phyloP scores from a whole-genome alignment of 305 asterid genomes.

The Fraxinus albicans region DNA sequence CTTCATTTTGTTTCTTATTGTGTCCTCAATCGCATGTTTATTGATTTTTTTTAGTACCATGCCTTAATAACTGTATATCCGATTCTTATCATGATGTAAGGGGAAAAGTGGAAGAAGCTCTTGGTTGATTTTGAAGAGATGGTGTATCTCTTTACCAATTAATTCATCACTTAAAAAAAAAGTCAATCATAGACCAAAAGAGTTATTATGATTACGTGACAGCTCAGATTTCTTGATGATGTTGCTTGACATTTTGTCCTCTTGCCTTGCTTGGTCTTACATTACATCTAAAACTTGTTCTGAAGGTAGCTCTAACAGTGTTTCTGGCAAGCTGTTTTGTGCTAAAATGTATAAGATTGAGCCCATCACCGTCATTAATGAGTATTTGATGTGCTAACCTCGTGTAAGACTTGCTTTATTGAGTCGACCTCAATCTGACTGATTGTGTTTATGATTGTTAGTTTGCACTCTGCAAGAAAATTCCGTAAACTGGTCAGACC shows the following conservation, averaged over 20 bases:
- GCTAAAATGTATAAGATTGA: neutral
- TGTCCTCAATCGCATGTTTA: neutral
- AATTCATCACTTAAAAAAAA: neutral
- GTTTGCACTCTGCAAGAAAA: slow-evolving; percentile 6
- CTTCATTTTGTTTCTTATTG: slow-evolving; percentile 8
- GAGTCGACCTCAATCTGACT: neutral
- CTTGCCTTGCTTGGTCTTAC: neutral
- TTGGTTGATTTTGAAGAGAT: neutral
- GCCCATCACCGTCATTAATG: neutral
- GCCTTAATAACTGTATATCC: neutral
- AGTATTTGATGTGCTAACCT: neutral
- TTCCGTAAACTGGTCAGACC: neutral
- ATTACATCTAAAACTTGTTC: neutral
- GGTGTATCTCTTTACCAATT: neutral
- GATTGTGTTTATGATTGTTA: neutral
- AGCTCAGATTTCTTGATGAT: neutral
- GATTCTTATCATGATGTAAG: neutral
- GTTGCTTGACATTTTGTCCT: neutral
- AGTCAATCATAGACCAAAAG: neutral
- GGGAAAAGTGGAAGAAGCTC: neutral
- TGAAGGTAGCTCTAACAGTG: neutral
- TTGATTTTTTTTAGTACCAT: neutral
- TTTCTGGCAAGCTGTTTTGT: neutral
- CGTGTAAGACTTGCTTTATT: neutral
- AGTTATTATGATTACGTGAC: neutral